Evolutionary conservation across 768 basidiomycete genomes (phyloP), one percentile per base, ranked within the genome.

Genomic region (Auriculariales sp.): DNA sequence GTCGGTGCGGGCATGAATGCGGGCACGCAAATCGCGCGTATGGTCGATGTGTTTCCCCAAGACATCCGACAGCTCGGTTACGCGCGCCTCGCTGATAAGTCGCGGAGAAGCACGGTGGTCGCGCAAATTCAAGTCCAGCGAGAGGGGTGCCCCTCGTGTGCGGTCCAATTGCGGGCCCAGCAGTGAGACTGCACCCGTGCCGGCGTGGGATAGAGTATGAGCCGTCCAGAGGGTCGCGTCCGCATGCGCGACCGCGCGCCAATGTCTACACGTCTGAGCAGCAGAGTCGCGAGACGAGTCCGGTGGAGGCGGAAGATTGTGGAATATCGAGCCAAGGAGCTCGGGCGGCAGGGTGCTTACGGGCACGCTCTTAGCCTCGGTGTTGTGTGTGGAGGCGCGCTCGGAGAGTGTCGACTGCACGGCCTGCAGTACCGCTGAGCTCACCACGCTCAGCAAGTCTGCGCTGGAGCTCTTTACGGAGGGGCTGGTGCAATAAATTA

Each of bases 261-360:
- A 79, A 33, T 63, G 63, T 49, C 62, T 66, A 57, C 79, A 85
- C 17, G 77, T 72, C 70, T 73, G 77, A 7, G 79, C 78, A 51
- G 84, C 58, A 46, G 57, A 58, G 29, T 78, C 58, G 46, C 80
- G 77, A 34, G 58, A 54, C 44, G 32, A 53, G 50, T 53, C 58
- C 10, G 69, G 68, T 22, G 59, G 4, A 19, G 4, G 22, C 1
- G 5, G 22, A 31, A 77, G 71, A 56, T 66, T 66, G 52, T 75
- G 79, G 55, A 86, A 74, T 55, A 87, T 80, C 52, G 75, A 71
- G 62, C 62, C 64, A 52, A 85, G 64, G 49, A 86, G 77, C 59
- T 87, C 84, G 28, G 67, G 60, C 2, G 83, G 84, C 3, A 85
- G 69, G 29, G 77, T 69, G 61, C 73, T 74, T 53, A 84, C 64